Evolutionary conservation across 2,329 filamentous ascomycete species (phyloP), one percentile per base, ranked within the genome.

Genomic region (Hymenoscyphus scutula): DNA sequence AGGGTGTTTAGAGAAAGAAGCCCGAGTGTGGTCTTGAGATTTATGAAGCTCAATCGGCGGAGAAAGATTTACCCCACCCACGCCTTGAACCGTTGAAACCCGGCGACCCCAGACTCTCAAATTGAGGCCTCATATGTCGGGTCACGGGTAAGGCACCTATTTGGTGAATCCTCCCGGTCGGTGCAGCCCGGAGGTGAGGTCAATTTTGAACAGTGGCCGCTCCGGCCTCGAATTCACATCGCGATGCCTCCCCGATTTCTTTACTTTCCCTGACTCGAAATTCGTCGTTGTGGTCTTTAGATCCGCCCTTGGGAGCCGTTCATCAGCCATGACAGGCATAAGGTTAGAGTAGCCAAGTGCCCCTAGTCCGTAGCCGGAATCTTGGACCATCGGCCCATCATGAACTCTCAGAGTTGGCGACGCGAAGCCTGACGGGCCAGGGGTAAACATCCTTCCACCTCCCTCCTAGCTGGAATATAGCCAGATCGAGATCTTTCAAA

Each of bases 401-500:
- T 37, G 34, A 37, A 13, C 34, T 37, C 13, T 37, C 34, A 34
- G 32, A 13, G 32, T 34, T 13, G 8, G 32, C 8, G 32, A 34
- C 8, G 32, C 32, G 5, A 7, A 48, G n/a, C 45, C 45, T 48
- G 19, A 48, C 45, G 6, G 15, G 45, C 45, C 19, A 25, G 45
- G 45, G 45, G 45, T 23, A 48, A 48, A 48, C 19, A 25, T 48
- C 19, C 25, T 54, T 23, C 51, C 51, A 29, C 27, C 27, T 53
- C 5, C 25, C 27, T n/a, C 29, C 53, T 29, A 32, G 13, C 11
- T n/a, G 51, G 25, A n/a, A 57, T 51, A 60, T 60, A 56, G 25
- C 37, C 53, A 56, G 59, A 61, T 61, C 59, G 59, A 61, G 59
- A 61, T 61, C 59, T 32, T 23, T 27, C 17, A 41, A 61, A 23